Evolutionary conservation across 2,329 filamentous ascomycete genomes (phyloP), one percentile per base, ranked within the genome.

Genomic region (Colletotrichum chrysophilum): DNA sequence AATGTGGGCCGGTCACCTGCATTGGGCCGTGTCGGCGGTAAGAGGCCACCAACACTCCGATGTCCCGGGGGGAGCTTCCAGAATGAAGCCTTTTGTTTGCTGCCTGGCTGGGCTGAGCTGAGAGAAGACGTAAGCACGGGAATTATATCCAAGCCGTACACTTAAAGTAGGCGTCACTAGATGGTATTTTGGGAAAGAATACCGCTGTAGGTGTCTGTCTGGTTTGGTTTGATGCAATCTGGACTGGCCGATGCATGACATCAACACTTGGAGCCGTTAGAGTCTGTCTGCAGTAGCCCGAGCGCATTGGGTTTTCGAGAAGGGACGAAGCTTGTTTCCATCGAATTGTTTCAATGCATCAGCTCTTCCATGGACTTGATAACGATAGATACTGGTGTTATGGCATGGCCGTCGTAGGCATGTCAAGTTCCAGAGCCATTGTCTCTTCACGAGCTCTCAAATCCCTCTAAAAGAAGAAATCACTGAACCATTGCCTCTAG

Each of bases 11-110:
- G 38, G 65, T 32, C 69, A 38, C 18, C 58, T 75, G 70, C 30
- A 70, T 75, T 76, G 70, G 28, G 67, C 76, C 69, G 60, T 60
- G 38, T 55, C 76, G 60, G 64, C 48, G 69, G 62, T 72, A 71
- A 65, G 68, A n/a, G 34, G n/a, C 21, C 66, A 56, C 56, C 30
- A 65, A 69, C 60, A 30, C 32, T 55, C 74, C 62, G 69, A 61
- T 58, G 30, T 55, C 52, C 56, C 62, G 52, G 38, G 28, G 16
- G 71, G 36, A 56, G 30, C 26, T 62, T 68, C 70, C 65, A 73
- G 4, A 36, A 38, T 26, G 26, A n/a, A 32, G 43, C n/a, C 43
- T 21, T 4, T 7, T 2, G 43, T 52, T 13, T 38, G n/a, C 32
- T 38, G 32, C 18, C 58, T 61, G 58, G 16, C 9, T 36, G 4